Base-by-base conservation (phyloP, 352 stramenopile species). In the Phytopythium litorale region DNA sequence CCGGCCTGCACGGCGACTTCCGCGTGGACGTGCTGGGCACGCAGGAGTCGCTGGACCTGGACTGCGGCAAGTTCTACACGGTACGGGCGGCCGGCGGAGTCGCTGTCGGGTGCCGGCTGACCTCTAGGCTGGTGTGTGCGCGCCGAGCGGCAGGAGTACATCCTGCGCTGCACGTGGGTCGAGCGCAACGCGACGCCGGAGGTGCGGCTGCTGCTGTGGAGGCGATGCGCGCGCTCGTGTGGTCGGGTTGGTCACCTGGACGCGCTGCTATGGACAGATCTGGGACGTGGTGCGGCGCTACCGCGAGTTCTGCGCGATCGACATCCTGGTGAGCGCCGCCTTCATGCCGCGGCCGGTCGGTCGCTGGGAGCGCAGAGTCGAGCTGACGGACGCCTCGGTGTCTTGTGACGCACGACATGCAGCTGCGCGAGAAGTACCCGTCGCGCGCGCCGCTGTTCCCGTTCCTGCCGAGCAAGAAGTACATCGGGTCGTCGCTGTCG, bases 41-140 rank as follows among this genome's bases (percentile, higher is more conserved):
- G 42, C 81, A 94, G 60, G 86, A 94, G 71, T 91, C 83, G 23
- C 70, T 94, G 56, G 86, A 94, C 63, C 65, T 92, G 25, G 86
- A 94, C 54, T 89, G 86, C 65, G 72, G 82, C 72, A 94, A 92
- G 64, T 94, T 92, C 61, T 94, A 90, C 68, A 94, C 85, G 75
- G 85, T 92, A 55, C 12, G 25, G 25, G 25, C 25, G 25, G 25
- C 25, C 25, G 25, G 25, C 25, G 25, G 25, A 3, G 25, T 28
- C 25, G 25, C 25, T 28, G 25, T 28, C 42, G 13, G 9, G 4
- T 43, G 28, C 7, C 8, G 3, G 3, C 33, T 40, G 4, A 4
- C 1, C 33, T 58, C 12, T n/a, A 13, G 6, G 15, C 16, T 40
- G 5, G 35, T 40, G 35, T 25, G 16, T 23, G 13, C 37, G 4